Percentiles rank a stretch among this genome's conserved stretches.
These are phyloP conservation scores for Arxiozyma bovina DNA, from an alignment of 1,139 yeast genomes.

Conservation along the genomic window DNA sequence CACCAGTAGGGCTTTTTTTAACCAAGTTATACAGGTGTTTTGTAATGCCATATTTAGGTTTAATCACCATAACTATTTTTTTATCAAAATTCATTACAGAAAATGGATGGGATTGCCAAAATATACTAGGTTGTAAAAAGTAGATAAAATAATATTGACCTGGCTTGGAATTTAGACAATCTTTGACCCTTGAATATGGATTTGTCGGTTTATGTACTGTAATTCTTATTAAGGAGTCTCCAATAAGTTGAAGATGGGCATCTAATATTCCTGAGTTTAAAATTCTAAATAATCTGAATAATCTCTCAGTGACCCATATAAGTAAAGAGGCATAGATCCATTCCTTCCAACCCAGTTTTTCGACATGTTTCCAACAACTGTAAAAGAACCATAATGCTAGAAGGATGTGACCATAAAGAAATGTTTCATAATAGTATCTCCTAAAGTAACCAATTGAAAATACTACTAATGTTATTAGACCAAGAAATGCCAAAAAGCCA, in stretches of 20 bases:
- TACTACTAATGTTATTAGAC: conserved; percentile 36
- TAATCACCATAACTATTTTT: conserved; percentile 38
- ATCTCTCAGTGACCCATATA: conserved; percentile 57
- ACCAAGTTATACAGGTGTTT: conserved; percentile 30
- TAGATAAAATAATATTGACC: conserved; percentile 28
- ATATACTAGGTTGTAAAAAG: conserved; percentile 32
- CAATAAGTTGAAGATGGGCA: conserved; percentile 43
- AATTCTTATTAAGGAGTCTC: conserved; percentile 33
- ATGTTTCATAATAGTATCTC: conserved; percentile 52
- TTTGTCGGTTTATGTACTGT: conserved; percentile 30
- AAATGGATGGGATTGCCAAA: conserved; percentile 71
- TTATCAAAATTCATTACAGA: conserved; percentile 39
- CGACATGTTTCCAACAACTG: conserved; percentile 54
- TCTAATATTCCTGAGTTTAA: conserved; percentile 37
- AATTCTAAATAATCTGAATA: conserved; percentile 44
- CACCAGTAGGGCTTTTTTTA: conserved; percentile 12
- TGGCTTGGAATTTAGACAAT: conserved; percentile 31
- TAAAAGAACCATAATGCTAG: conserved; percentile 49
- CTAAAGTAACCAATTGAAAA: conserved; percentile 46
- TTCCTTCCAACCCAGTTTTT: conserved; percentile 37
- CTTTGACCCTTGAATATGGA: conserved; percentile 17
- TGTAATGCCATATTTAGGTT: conserved; percentile 42
- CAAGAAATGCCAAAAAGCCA: conserved; percentile 46
- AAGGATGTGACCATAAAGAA: conserved; percentile 49
- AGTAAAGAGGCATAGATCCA: conserved; percentile 48